Evolutionary conservation across 2,329 filamentous ascomycete genomes (phyloP).

Genomic region (Trichophaea hybrida): DNA sequence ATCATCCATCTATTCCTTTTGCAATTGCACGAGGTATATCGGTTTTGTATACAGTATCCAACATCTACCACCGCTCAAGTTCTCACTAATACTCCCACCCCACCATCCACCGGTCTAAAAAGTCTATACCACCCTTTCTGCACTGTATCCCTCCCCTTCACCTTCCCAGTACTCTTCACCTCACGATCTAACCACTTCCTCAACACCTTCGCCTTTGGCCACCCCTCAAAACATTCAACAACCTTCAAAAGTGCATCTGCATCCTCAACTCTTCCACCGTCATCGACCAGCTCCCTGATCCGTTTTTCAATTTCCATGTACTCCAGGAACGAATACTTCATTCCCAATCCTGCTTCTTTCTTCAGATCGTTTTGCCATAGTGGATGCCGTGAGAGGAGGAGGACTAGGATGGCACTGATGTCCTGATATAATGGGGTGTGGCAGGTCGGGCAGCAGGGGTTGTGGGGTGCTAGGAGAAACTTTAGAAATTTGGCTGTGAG

Average conservation of each 20-base stretch:
- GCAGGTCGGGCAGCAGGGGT: not conserved
- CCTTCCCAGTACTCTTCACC: not conserved
- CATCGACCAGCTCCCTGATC: not conserved
- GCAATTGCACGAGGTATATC: no score
- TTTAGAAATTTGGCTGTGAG: slow-evolving; percentile 5
- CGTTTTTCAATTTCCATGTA: slow-evolving; percentile 4
- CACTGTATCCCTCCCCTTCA: not conserved
- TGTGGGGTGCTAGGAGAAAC: not conserved
- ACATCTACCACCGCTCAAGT: not conserved
- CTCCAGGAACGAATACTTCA: slow-evolving; percentile 4
- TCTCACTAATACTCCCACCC: slow-evolving; percentile 6
- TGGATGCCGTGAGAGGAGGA: slow-evolving; percentile 8
- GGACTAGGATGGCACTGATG: not conserved
- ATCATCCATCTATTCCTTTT: slow-evolving; percentile 9
- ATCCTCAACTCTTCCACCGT: not conserved
- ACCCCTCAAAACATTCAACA: slow-evolving; percentile 10
- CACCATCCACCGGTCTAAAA: slow-evolving; percentile 6
- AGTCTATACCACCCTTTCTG: not conserved
- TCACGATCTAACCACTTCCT: slow-evolving; percentile 2
- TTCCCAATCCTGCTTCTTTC: not conserved
- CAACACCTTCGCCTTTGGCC: slow-evolving; percentile 1
- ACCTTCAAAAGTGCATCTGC: slow-evolving; percentile 2
- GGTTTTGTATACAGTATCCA: not conserved
- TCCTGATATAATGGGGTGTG: not conserved
- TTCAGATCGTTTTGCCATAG: slow-evolving; percentile 6